Conservation (phyloP, 2,329 filamentous ascomycete species). For the Xylariaceae sp. region DNA sequence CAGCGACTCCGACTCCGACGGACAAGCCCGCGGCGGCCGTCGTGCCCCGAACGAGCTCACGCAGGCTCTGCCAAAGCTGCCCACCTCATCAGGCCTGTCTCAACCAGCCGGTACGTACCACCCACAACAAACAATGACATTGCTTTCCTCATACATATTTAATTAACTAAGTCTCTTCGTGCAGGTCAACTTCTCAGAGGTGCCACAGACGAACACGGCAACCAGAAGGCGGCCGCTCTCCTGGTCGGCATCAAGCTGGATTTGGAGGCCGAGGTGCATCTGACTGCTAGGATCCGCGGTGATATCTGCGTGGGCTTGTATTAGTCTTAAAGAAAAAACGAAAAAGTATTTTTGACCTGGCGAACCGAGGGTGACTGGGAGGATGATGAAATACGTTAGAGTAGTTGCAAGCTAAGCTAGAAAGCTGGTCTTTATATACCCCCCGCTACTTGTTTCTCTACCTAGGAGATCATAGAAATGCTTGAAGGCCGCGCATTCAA, state of each 20-base stretch:
- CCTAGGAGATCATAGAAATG: conserved; percentile 4
- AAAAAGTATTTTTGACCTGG: too few species aligned
- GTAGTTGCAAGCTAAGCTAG: conserved; percentile 6
- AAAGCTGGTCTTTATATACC: conserved; percentile 21
- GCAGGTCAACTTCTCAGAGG: conserved; percentile 63
- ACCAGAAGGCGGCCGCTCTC: conserved; percentile 63
- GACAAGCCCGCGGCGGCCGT: conserved; percentile 40
- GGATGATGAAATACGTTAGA: background rate
- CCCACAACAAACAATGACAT: too few species aligned
- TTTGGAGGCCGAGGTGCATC: conserved; percentile 66
- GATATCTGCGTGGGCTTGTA: conserved; percentile 67
- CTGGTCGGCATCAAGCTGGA: conserved; percentile 69
- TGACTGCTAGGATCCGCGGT: conserved; percentile 65
- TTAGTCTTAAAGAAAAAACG: too few species aligned
- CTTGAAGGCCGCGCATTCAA: background rate
- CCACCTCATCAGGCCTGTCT: conserved; percentile 35
- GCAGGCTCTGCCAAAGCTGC: conserved; percentile 31
- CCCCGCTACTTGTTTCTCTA: conserved; percentile 8
- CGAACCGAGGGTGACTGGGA: too few species aligned
- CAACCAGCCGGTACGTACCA: conserved; percentile 37
- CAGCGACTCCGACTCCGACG: conserved; percentile 49
- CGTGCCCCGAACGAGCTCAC: conserved; percentile 27
- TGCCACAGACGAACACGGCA: conserved; percentile 62
- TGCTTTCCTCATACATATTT: too few species aligned
- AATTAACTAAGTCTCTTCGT: too few species aligned